Conservation (phyloP, 371 early-diverging fungal species). For the Ecytonucleospora hepatopenaei region DNA sequence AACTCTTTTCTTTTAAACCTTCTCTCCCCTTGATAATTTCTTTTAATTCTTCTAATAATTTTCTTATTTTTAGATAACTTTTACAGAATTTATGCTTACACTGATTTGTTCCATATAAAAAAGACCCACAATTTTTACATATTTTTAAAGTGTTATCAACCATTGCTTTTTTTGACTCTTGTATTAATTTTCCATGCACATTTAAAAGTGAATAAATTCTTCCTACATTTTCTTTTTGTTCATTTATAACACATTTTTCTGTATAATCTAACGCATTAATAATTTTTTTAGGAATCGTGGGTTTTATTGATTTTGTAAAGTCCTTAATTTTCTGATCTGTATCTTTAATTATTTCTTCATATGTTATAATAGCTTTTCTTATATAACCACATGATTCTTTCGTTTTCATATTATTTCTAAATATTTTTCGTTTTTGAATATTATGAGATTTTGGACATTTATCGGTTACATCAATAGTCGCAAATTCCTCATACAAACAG, state of each 20-base stretch:
- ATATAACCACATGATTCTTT: neutral
- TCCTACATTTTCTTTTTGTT: neutral
- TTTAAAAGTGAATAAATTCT: neutral
- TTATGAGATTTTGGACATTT: slow-evolving; percentile 4
- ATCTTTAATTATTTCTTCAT: neutral
- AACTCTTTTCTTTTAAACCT: too few species aligned
- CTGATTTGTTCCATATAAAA: neutral
- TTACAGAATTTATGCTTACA: slow-evolving; percentile 18
- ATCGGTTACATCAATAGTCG: neutral
- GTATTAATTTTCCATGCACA: slow-evolving; percentile 7
- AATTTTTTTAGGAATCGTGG: neutral
- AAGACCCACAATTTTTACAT: slow-evolving; percentile 15
- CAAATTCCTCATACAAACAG: slow-evolving; percentile 21
- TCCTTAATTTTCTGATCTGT: slow-evolving; percentile 10
- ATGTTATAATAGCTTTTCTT: neutral
- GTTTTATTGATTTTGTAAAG: neutral
- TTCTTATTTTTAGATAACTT: slow-evolving; percentile 9
- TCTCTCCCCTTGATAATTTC: too few species aligned
- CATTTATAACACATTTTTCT: slow-evolving; percentile 4
- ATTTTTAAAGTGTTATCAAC: neutral
- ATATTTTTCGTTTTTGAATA: neutral
- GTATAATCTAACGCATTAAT: slow-evolving; percentile 1
- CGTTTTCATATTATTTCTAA: neutral
- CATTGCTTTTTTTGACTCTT: neutral
- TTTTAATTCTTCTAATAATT: neutral